Percentiles rank a stretch among this genome's conserved stretches.
Evolutionary conservation across 768 basidiomycete genomes (phyloP).

Genomic region (Daedaleopsis sinensis): DNA sequence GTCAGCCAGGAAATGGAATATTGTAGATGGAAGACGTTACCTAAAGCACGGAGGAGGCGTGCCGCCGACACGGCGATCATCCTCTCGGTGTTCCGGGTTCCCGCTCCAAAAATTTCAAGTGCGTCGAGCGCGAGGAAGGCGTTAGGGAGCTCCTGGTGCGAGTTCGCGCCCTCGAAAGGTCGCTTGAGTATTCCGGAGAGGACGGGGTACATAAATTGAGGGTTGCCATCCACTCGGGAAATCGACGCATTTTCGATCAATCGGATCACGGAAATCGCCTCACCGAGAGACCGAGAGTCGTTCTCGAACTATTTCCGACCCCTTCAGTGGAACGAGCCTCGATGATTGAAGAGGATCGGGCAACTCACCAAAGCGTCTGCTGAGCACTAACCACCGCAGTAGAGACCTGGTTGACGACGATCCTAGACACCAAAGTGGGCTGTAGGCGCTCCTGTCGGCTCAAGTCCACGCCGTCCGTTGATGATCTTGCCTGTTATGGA

Average conservation of each 20-base stretch:
- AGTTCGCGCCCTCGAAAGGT: background rate
- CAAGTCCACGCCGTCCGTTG: background rate
- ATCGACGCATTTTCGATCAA: slow-evolving; percentile 8
- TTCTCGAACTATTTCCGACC: too few relatives aligned
- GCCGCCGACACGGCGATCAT: background rate
- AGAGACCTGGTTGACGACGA: background rate
- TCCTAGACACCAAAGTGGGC: background rate
- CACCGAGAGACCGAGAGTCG: too few relatives aligned
- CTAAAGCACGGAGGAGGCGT: background rate
- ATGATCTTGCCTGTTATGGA: background rate
- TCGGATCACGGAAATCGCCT: slow-evolving; percentile 1
- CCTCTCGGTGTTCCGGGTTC: background rate
- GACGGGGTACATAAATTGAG: background rate
- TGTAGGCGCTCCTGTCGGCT: background rate
- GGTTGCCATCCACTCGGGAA: background rate
- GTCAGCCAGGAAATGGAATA: background rate
- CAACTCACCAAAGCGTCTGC: background rate
- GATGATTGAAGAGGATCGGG: background rate
- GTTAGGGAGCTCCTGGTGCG: too few relatives aligned
- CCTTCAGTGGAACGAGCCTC: background rate
- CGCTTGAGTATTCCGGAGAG: background rate
- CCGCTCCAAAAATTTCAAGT: background rate
- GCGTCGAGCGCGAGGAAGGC: background rate
- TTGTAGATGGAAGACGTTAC: background rate
- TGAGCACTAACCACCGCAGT: background rate